Percentiles rank a stretch among this genome's conserved stretches.
Evolutionary conservation across 768 basidiomycete species (phyloP).

Genomic region (Boletus pseudopeckii): DNA sequence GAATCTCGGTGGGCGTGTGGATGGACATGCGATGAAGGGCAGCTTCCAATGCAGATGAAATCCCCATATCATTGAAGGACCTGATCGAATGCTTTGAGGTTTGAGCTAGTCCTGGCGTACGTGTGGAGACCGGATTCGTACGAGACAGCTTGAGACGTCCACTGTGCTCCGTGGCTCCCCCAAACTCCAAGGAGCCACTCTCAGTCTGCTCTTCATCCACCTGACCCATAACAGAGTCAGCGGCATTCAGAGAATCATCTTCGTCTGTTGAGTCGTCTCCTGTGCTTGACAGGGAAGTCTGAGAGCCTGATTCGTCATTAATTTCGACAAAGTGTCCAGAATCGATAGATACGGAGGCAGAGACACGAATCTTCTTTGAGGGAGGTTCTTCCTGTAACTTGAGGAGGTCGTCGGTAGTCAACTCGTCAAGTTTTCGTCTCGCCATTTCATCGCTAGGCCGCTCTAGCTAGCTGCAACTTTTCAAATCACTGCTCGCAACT

Average conservation of each 20-base stretch:
- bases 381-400: conserved; percentile 42
- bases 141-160: conserved; percentile 23
- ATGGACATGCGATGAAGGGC: conserved; percentile 85
- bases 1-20: conserved; percentile 78
- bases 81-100: conserved; percentile 10
- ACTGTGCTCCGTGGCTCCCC: conserved; percentile 8
- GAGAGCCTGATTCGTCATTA: conserved; percentile 5
- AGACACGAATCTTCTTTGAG: conserved; percentile 34
- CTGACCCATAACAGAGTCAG: conserved; percentile 5
- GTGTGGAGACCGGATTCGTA: conserved; percentile 13
- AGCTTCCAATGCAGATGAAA: conserved; percentile 55
- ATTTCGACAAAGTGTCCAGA: neutral
- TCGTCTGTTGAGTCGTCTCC: conserved; percentile 16
- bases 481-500: too few relatives aligned
- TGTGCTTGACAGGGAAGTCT: conserved; percentile 1
- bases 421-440: conserved; percentile 15
- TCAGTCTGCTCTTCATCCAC: neutral
- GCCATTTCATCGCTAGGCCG: conserved; percentile 15
- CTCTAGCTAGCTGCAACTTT: neutral
- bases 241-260: conserved; percentile 14
- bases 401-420: conserved; percentile 48
- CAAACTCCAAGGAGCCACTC: neutral
- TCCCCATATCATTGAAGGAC: conserved; percentile 56
- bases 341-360: neutral
- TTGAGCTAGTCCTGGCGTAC: conserved; percentile 5